phyloP scores from a whole-genome alignment of 306 rosid species.

The Abrus pulchellus region DNA sequence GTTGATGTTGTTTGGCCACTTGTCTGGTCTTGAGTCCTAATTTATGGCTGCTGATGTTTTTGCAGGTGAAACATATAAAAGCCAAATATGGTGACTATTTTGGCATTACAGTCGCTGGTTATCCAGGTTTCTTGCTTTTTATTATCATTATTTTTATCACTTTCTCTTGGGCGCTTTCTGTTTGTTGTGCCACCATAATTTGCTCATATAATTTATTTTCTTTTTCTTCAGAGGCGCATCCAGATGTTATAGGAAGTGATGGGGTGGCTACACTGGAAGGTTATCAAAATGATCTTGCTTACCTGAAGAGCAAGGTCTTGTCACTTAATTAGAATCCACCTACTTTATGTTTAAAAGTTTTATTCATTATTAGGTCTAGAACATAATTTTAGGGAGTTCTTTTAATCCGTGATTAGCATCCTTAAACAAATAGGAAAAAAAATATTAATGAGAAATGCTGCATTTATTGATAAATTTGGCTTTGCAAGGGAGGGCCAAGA shows the following conservation, averaged over 20 bases:
- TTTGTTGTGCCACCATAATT: conserved; percentile 19
- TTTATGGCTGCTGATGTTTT: conserved; percentile 29
- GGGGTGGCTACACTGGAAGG: conserved; percentile 83
- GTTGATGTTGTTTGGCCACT: conserved; percentile 21
- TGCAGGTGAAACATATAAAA: conserved; percentile 85
- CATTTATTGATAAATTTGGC: conserved; percentile 16
- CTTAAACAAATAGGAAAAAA: background rate
- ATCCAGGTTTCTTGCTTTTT: conserved; percentile 74
- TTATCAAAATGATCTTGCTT: conserved; percentile 82
- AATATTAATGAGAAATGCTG: conserved; percentile 22
- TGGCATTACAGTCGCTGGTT: conserved; percentile 96
- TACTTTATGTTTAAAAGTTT: conserved; percentile 7
- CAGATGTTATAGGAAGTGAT: conserved; percentile 75
- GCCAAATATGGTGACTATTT: conserved; percentile 86
- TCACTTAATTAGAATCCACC: conserved; percentile 29
- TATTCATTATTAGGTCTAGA: conserved; percentile 19
- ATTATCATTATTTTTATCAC: conserved; percentile 20
- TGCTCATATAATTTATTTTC: conserved; percentile 34
- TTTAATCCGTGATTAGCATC: background rate
- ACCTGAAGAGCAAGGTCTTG: conserved; percentile 84
- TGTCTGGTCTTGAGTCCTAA: conserved; percentile 40
- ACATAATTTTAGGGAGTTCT: conserved; percentile 26
- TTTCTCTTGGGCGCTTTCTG: background rate
- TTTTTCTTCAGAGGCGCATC: conserved; percentile 83
- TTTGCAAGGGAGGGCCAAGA: background rate